Evolutionary conservation across 2,329 filamentous ascomycete genomes (phyloP).

Genomic region (Ascochyta clinopodiicola): DNA sequence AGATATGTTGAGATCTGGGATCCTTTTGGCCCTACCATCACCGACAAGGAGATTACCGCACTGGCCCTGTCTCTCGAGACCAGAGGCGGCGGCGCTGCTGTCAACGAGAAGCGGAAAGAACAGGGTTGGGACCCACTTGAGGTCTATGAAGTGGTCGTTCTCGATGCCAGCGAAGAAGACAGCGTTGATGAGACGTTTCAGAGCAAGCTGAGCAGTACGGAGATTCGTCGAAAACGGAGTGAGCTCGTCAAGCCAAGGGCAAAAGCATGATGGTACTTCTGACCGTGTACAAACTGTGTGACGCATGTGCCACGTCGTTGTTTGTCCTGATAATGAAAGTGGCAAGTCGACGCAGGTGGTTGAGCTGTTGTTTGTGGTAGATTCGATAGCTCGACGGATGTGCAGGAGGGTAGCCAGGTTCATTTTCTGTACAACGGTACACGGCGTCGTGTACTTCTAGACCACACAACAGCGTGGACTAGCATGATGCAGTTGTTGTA

Average conservation of each 20-base stretch:
- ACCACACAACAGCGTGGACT: conserved; percentile 31
- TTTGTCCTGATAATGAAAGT: neutral
- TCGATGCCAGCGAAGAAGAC: conserved; percentile 70
- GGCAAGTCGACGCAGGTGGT: conserved; percentile 6
- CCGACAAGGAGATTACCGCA: conserved; percentile 76
- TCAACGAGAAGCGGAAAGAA: conserved; percentile 81
- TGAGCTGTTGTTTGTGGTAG: conserved; percentile 9
- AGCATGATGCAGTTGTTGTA: conserved; percentile 31
- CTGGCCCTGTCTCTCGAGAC: conserved; percentile 91
- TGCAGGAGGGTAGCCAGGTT: conserved; percentile 23
- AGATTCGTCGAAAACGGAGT: conserved; percentile 64
- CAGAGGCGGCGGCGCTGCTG: conserved; percentile 77
- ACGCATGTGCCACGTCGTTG: conserved; percentile 16
- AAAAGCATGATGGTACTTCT: conserved; percentile 26
- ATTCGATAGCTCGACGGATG: conserved; percentile 22
- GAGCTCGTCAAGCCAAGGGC: conserved; percentile 34
- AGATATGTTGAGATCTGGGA: conserved; percentile 87
- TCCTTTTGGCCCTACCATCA: conserved; percentile 88
- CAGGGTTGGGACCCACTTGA: conserved; percentile 78
- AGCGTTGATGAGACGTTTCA: conserved; percentile 67
- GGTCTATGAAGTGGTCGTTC: conserved; percentile 87
- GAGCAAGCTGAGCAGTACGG: conserved; percentile 89
- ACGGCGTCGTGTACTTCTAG: conserved; percentile 26
- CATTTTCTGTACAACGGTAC: conserved; percentile 35
- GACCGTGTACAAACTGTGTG: neutral